Percentiles rank a stretch among this genome's conserved stretches.
Conservation (phyloP, 306 rosid species). For the Dryas alaskensis region DNA sequence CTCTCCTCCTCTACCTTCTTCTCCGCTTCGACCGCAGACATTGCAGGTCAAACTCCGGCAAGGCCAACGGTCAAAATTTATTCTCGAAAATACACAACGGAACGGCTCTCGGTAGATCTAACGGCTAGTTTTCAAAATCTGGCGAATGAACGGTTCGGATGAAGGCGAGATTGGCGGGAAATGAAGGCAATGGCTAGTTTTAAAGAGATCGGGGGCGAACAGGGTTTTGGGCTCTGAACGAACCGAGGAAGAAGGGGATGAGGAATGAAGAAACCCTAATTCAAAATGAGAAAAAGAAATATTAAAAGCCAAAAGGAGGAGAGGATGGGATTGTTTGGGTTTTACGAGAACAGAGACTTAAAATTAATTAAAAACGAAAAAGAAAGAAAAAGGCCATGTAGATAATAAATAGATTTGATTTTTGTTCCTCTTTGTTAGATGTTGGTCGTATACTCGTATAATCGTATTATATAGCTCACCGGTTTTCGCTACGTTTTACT, state of each 20-base stretch:
- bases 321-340: constrained; percentile 32
- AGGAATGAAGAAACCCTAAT: constrained; percentile 65
- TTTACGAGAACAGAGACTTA: constrained; percentile 25
- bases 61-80: constrained; percentile 38
- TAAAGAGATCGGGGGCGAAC: constrained; percentile 41
- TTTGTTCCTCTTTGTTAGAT: neutral
- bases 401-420: neutral
- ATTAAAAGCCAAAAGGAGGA: neutral
- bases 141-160: constrained; percentile 24
- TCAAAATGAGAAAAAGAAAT: constrained; percentile 29
- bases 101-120: constrained; percentile 41
- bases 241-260: constrained; percentile 34
- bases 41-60: constrained; percentile 60
- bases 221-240: constrained; percentile 32
- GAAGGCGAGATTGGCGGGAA: constrained; percentile 72
- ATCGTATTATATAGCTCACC: neutral
- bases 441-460: neutral
- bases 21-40: constrained; percentile 69
- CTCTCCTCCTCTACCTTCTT: constrained; percentile 53
- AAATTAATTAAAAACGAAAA: neutral
- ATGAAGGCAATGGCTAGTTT: constrained; percentile 47
- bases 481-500: neutral
- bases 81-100: neutral
- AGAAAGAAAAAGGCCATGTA: neutral
- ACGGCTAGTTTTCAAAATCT: constrained; percentile 67